Evolutionary conservation across 2,329 filamentous ascomycete genomes (phyloP), one percentile per base, ranked within the genome.

Genomic region (Westerdykella aurantiaca): DNA sequence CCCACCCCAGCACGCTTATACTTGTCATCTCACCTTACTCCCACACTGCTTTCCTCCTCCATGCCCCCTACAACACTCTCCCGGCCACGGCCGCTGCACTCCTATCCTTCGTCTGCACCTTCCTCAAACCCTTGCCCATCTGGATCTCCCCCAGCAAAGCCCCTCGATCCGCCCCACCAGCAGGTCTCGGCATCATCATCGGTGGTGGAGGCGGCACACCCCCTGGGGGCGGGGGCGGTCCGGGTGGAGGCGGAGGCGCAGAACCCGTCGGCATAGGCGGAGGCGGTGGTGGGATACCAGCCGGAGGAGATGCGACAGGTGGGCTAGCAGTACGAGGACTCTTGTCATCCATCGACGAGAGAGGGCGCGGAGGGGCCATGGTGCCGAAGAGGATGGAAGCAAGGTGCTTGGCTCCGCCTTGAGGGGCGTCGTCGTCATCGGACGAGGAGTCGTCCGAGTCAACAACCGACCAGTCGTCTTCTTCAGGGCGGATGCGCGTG

Each of bases 321-420:
- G 69, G 47, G 68, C 71, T 58, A 58, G 72, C 38, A 53, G 69
- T 44, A 63, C 66, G 44, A 33, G 73, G 67, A 44, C 70, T 71
- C 56, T 86, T 86, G 52, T 86, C 82, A 43, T 86, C 88, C 66
- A 87, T 82, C 6, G 88, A 85, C 16, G 88, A 94, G 37, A 96
- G 71, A 23, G 91, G 90, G 41, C 91, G 82, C 12, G 93, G 91
- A 33, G 93, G 91, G 9, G 81, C 91, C 90, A 98, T 97, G 41
- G 90, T 95, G 46, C 93, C 91, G 64, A 98, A 98, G 16, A 98
- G 77, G 48, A 96, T 93, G 6, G 88, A 95, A 13, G 93, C 93
- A 31, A 98, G 80, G 57, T 95, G 88, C 48, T 94, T 93, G 39
- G 93, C 93, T 43, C 88, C 88, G 40, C 86, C 86, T 14, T 87